Evolutionary conservation across 805 yeast genomes (phyloP), one percentile per base, ranked within the genome.

Genomic region (Wickerhamomyces subpelliculosus): DNA sequence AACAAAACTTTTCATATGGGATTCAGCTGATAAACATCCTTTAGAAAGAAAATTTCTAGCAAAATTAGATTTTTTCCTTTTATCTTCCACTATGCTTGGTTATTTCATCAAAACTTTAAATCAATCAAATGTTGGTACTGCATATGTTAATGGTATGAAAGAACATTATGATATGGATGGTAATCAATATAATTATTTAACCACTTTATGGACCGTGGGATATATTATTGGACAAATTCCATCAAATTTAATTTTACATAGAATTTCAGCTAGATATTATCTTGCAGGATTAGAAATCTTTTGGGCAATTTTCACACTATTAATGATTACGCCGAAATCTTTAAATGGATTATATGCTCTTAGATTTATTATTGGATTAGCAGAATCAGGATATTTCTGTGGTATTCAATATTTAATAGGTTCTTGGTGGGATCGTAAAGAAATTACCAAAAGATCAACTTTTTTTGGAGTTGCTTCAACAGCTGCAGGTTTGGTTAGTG

Each of bases 181-280:
- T 12, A 64, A 62, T 37, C 70, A 72, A 41, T 64, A 61, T 41
- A 70, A 72, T 42, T 67, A 65, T 41, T 44, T 69, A 48, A 50
- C 55, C 5, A 61, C 74, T 1, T 42, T 62, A 26, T 70, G 67
- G 65, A 64, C 75, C 1, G 65, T 65, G n/a, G 77, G 77, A 5
- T 70, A 71, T 41, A 62, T 69, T 31, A 47, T 72, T 33, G 75
- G 74, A 2, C 72, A 66, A 38, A 55, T 70, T 21, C 76, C 76
- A 8, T 62, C 72, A 1, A 64, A 63, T 29, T 47, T 56, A 36
- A 48, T 70, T 11, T 48, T 68, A 30, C 67, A 62, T 41, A 47
- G 60, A 22, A 52, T 66, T 5, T 59, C 68, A 8, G 68, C 72
- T 10, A 46, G 72, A 23, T 67, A 54, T 41, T 68, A 64, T 39